These are phyloP conservation scores for Globisporangium yorkense DNA, from an alignment of 352 stramenopile genomes.

Conservation along the genomic window DNA sequence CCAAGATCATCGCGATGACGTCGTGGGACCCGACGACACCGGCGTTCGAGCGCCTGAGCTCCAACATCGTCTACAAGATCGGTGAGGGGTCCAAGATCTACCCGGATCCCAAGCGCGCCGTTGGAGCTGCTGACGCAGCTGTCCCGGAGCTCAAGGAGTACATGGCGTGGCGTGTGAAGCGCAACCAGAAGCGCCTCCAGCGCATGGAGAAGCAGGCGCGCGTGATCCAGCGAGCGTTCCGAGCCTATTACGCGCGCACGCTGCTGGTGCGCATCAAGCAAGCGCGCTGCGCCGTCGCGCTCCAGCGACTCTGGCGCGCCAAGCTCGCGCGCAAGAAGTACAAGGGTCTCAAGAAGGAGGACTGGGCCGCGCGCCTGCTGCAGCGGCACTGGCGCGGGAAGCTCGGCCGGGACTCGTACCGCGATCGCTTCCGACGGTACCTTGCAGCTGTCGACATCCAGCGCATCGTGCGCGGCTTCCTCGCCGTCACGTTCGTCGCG, in stretches of 20 bases:
- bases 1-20: conserved; percentile 29
- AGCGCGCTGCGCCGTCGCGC: conserved; percentile 64
- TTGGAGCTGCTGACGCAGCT: not conserved
- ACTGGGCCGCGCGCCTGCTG: conserved; percentile 89
- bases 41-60: conserved; percentile 84
- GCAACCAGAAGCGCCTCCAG: conserved; percentile 91
- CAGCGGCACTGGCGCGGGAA: conserved; percentile 91
- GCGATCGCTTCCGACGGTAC: conserved; percentile 67
- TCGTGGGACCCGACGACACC: conserved; percentile 70
- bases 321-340: conserved; percentile 71
- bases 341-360: conserved; percentile 71
- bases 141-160: conserved; percentile 92
- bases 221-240: conserved; percentile 88
- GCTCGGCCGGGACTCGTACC: conserved; percentile 72
- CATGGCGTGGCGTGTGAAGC: conserved; percentile 93
- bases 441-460: conserved; percentile 83
- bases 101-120: conserved; percentile 23
- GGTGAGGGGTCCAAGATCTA: conserved; percentile 86
- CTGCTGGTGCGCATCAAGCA: conserved; percentile 70
- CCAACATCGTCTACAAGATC: conserved; percentile 81
- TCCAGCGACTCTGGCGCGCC: conserved; percentile 89
- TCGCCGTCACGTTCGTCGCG: conserved; percentile 53
- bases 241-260: conserved; percentile 84
- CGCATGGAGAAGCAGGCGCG: conserved; percentile 78
- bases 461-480: conserved; percentile 76